Conservation (phyloP, 805 yeast genomes). For the Zygotorulaspora chibaensis region DNA sequence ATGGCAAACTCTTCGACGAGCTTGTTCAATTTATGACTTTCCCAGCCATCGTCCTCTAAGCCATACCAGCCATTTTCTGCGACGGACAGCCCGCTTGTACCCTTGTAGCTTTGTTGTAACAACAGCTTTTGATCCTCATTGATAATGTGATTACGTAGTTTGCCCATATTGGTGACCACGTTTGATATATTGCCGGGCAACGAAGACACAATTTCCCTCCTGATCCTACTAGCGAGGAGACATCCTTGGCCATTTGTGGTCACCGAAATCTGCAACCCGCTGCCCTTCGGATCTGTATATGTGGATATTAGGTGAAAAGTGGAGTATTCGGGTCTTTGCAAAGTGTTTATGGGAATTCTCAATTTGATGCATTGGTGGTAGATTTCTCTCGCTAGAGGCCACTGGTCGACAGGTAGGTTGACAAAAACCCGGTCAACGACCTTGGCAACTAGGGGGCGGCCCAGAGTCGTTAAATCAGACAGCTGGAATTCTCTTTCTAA, state of each 20-base stretch:
- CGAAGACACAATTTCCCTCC: slow-evolving; percentile 60
- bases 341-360: slow-evolving; percentile 79
- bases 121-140: slow-evolving; percentile 43
- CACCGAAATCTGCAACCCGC: slow-evolving; percentile 68
- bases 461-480: slow-evolving; percentile 49
- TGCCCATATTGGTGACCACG: slow-evolving; percentile 66
- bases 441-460: slow-evolving; percentile 56
- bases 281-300: slow-evolving; percentile 54
- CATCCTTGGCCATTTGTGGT: slow-evolving; percentile 90
- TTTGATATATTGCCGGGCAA: slow-evolving; percentile 69
- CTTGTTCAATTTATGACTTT: slow-evolving; percentile 52
- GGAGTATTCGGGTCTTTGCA: slow-evolving; percentile 67
- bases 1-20: slow-evolving; percentile 57
- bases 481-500: slow-evolving; percentile 37
- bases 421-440: slow-evolving; percentile 79
- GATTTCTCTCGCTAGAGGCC: slow-evolving; percentile 38
- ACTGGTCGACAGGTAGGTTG: slow-evolving; percentile 37
- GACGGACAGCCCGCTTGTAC: slow-evolving; percentile 12
- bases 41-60: slow-evolving; percentile 66
- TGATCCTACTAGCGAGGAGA: slow-evolving; percentile 73
- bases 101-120: slow-evolving; percentile 22
- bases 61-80: slow-evolving; percentile 31
- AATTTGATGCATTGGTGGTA: slow-evolving; percentile 49
- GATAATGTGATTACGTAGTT: slow-evolving; percentile 52
- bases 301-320: slow-evolving; percentile 76